Percentiles rank a stretch among this genome's conserved stretches.
phyloP scores from a whole-genome alignment of 2,329 filamentous ascomycete genomes.

The Ceratocystis eucalypticola region DNA sequence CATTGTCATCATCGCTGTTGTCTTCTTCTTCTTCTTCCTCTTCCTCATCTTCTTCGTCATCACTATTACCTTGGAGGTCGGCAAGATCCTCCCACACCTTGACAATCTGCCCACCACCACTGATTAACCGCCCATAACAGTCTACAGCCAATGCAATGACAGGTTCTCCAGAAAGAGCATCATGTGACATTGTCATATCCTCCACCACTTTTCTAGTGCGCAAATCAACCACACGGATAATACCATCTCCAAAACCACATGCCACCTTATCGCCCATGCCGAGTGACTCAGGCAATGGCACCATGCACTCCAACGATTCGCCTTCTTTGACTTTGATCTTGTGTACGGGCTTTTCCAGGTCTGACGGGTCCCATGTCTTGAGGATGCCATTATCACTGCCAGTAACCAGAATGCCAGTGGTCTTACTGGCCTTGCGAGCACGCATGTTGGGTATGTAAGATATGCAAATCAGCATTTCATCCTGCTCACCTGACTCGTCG shows the following conservation, averaged over 20 bases:
- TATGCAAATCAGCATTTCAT: constrained; percentile 78
- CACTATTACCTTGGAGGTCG: constrained; percentile 33
- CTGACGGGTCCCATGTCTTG: constrained; percentile 85
- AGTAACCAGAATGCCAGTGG: constrained; percentile 63
- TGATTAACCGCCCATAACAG: constrained; percentile 73
- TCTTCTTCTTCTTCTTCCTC: constrained; percentile 33
- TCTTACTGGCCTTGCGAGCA: constrained; percentile 43
- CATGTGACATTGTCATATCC: constrained; percentile 51
- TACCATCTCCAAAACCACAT: constrained; percentile 70
- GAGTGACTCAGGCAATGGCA: constrained; percentile 7
- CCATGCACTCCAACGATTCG: constrained; percentile 56
- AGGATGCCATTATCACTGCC: constrained; percentile 66
- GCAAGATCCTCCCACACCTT: constrained; percentile 85
- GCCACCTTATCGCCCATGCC: constrained; percentile 60
- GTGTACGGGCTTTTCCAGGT: constrained; percentile 50
- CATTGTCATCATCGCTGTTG: constrained; percentile 32
- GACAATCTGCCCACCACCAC: constrained; percentile 68
- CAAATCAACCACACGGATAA: constrained; percentile 62
- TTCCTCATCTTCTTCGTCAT: constrained; percentile 36
- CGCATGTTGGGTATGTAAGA: constrained; percentile 65
- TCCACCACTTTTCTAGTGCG: constrained; percentile 39
- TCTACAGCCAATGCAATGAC: constrained; percentile 77
- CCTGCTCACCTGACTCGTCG: constrained; percentile 83
- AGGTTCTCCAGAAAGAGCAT: constrained; percentile 59
- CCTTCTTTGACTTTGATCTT: constrained; percentile 17